phyloP scores from a whole-genome alignment of 2,329 filamentous ascomycete genomes.

The Nemania sp. region DNA sequence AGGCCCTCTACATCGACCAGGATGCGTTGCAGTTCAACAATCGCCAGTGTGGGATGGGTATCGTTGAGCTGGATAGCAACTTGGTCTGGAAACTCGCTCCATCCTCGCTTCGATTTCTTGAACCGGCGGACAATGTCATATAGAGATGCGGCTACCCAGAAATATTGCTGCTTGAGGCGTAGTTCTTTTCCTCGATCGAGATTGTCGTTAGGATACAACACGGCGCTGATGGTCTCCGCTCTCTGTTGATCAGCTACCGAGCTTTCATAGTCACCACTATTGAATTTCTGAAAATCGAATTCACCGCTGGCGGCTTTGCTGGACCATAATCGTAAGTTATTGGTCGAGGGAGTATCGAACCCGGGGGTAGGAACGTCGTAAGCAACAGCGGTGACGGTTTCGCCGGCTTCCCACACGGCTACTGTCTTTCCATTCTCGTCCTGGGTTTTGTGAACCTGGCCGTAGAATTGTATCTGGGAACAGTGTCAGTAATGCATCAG shows the following conservation, averaged over 20 bases:
- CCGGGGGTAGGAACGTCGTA: conserved; percentile 94
- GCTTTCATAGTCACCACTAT: conserved; percentile 95
- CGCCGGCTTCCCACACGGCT: conserved; percentile 86
- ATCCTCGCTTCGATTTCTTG: conserved; percentile 92
- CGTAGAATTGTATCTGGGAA: conserved; percentile 86
- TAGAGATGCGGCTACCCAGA: conserved; percentile 97
- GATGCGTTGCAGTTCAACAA: conserved; percentile 94
- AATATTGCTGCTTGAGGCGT: conserved; percentile 98
- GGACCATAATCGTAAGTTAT: conserved; percentile 96
- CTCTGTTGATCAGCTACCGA: conserved; percentile 97
- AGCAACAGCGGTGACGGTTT: conserved; percentile 87
- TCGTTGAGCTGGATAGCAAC: conserved; percentile 98
- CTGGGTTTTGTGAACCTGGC: conserved; percentile 73
- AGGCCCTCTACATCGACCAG: conserved; percentile 86
- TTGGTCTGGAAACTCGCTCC: conserved; percentile 91
- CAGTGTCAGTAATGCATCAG: too few species aligned
- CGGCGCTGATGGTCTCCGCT: conserved; percentile 97
- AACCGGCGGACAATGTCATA: conserved; percentile 96
- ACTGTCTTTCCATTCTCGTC: conserved; percentile 77
- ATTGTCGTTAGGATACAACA: conserved; percentile 97
- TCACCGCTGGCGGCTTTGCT: conserved; percentile 96
- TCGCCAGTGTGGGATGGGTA: conserved; percentile 93
- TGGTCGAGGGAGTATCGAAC: conserved; percentile 85
- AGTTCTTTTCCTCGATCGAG: conserved; percentile 96
- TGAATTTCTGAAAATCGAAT: conserved; percentile 99